phyloP scores from a whole-genome alignment of 495 filamentous ascomycete species.

The Neurospora pannonica region DNA sequence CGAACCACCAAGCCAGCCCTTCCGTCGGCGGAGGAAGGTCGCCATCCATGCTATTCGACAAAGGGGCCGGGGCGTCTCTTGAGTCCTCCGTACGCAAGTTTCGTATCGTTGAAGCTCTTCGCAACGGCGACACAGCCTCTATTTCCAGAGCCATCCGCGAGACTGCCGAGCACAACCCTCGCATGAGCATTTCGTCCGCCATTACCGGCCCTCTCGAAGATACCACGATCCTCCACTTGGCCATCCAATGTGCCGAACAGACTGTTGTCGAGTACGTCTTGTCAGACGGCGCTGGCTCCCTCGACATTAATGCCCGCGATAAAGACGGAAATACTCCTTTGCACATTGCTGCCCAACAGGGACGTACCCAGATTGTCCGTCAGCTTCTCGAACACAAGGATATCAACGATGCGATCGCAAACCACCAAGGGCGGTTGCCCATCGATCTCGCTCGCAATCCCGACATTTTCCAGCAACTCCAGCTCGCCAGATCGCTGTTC shows the following conservation, averaged over 20 bases:
- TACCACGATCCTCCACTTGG: constrained; percentile 82
- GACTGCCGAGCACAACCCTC: constrained; percentile 35
- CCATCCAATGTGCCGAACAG: constrained; percentile 92
- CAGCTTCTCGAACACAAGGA: constrained; percentile 68
- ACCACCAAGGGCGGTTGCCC: constrained; percentile 76
- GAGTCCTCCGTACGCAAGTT: constrained; percentile 93
- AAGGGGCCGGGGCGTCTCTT: constrained; percentile 50
- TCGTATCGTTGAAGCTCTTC: constrained; percentile 81
- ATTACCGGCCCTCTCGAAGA: constrained; percentile 52
- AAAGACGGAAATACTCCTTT: constrained; percentile 89
- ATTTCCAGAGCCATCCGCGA: constrained; percentile 85
- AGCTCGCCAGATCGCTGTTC: constrained; percentile 82
- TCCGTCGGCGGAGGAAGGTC: constrained; percentile 20
- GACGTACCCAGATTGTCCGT: constrained; percentile 66
- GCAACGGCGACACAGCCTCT: constrained; percentile 80
- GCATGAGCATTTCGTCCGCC: constrained; percentile 46
- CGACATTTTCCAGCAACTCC: constrained; percentile 90
- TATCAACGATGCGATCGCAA: constrained; percentile 85
- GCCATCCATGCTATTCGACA: constrained; percentile 21
- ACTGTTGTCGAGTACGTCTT: constrained; percentile 95
- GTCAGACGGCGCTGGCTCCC: constrained; percentile 51
- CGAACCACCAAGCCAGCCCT: constrained; percentile 14
- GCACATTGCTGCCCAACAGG: constrained; percentile 77
- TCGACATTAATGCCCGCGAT: constrained; percentile 85
- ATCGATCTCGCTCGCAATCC: constrained; percentile 84